Evolutionary conservation across 2,329 filamentous ascomycete genomes (phyloP), one percentile per base, ranked within the genome.

Genomic region (Endocalyx cinctus): DNA sequence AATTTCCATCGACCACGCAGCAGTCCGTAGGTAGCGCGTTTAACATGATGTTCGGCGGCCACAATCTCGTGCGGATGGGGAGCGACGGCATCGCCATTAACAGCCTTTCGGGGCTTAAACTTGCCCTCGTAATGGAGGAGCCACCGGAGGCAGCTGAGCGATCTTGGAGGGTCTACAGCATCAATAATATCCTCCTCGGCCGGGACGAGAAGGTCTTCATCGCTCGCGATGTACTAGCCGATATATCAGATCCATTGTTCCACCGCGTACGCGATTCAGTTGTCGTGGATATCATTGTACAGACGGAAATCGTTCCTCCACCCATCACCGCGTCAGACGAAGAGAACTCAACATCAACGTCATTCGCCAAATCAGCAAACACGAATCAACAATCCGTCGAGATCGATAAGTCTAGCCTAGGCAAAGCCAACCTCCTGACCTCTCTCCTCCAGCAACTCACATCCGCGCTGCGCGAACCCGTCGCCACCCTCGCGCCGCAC

Each of bases 171-270:
- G 81, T 97, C 26, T 85, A 84, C 37, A 83, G 84, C 27, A 80
- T 95, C 41, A 88, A 87, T 26, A 86, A 84, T 46, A 74, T 89
- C 25, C 76, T 84, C 1, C 69, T 98, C 4, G 90, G 90, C 4
- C 82, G 84, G 29, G 87, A 97, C 52, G 90, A 97, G 60, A 85
- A 82, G 43, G 79, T 96, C 14, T 85, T 86, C 54, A 75, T 97
- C 43, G 74, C 83, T 29, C 78, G 84, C 16, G 79, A 87, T 37
- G 75, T 90, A 17, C 79, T 87, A 17, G 78, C 83, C 37, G 82
- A 85, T 44, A 74, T 88, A 22, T 76, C 78, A 15, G 90, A 96
- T 58, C 85, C 88, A 11, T 82, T 89, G 37, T 96, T 96, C 57
- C 84, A 81, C 8, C 76, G 86, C 17, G 70, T 89, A 17, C 77